Evolutionary conservation across 2,329 filamentous ascomycete species (phyloP), one percentile per base, ranked within the genome.

Genomic region (Trichophyton benhamiae): DNA sequence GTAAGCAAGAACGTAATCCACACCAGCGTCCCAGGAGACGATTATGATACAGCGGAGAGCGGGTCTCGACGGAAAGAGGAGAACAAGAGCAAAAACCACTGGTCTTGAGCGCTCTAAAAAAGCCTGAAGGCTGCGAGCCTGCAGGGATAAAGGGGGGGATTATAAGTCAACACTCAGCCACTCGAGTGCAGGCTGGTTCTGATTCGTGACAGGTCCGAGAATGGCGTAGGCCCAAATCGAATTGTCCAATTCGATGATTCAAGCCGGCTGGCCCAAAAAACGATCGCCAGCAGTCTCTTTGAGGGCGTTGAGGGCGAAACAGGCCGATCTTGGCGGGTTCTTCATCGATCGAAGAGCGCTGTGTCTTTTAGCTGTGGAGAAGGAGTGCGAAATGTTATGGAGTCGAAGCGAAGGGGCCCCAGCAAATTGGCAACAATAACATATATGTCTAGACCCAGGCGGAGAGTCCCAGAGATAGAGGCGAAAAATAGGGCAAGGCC

Each of bases 41-140:
- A 53, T 30, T 53, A 30, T 33, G 49, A 53, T 33, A 53, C 22
- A 25, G 27, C 49, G 49, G 22, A 53, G 22, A 53, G 49, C 49
- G 49, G 49, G 49, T 53, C 49, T 53, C 27, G 49, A 53, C 49
- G 49, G 49, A 53, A 48, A 48, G 49, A 53, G 49, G 49, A 53
- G 49, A 38, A 15, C 22, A 30, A 53, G 22, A 48, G 5, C 49
- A 20, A 53, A 30, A 53, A 30, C 49, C 9, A 53, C 17, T 53
- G 49, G 49, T 25, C 22, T 44, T 44, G 41, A 44, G 13, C 15
- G 41, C 41, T 44, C 41, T 17, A 22, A n/a, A 33, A 30, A 53
- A 53, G 49, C n/a, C 49, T 53, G 49, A 53, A 30, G 22, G 49
- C 49, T 53, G 25, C 49, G 3, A 22, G 49, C 17, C 6, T 30